A percentile compares a stretch with the other conserved stretches of the same genome.
phyloP scores from a whole-genome alignment of 2,329 filamentous ascomycete genomes.

The Epichloe amarillans region DNA sequence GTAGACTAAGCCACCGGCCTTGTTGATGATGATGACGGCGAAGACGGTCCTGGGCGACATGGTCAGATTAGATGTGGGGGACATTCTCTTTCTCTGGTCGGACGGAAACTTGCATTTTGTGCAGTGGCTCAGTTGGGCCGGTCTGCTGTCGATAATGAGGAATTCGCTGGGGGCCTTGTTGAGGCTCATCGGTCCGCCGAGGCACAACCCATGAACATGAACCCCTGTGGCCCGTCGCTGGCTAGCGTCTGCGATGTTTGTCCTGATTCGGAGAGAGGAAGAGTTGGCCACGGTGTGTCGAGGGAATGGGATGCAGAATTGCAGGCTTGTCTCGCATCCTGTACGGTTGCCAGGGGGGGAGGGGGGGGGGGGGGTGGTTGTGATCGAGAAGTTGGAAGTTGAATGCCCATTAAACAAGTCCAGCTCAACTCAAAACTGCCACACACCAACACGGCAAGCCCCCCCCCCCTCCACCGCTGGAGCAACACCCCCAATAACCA shows the following conservation, averaged over 20 bases:
- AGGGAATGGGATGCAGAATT: not conserved
- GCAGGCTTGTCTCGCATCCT: not conserved
- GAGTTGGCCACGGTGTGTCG: not conserved
- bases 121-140: not conserved
- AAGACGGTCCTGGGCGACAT: slow-evolving; percentile 64
- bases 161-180: not conserved
- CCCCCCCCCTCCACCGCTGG: not conserved
- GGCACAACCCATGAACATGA: slow-evolving; percentile 1
- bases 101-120: not conserved
- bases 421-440: too few species aligned
- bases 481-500: not conserved
- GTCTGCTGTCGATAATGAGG: not conserved
- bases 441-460: not conserved
- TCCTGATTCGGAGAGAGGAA: too few species aligned
- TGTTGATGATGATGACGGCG: slow-evolving; percentile 95
- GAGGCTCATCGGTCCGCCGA: slow-evolving; percentile 8
- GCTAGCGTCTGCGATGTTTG: not conserved
- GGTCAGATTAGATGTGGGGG: not conserved
- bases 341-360: not conserved
- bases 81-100: not conserved
- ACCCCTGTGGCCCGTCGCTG: not conserved
- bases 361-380: rapidly evolving
- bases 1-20: slow-evolving; percentile 92
- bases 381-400: not conserved
- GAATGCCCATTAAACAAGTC: too few species aligned